Evolutionary conservation across 441 rosid genomes (phyloP).

Genomic region (Kokia cookei): DNA sequence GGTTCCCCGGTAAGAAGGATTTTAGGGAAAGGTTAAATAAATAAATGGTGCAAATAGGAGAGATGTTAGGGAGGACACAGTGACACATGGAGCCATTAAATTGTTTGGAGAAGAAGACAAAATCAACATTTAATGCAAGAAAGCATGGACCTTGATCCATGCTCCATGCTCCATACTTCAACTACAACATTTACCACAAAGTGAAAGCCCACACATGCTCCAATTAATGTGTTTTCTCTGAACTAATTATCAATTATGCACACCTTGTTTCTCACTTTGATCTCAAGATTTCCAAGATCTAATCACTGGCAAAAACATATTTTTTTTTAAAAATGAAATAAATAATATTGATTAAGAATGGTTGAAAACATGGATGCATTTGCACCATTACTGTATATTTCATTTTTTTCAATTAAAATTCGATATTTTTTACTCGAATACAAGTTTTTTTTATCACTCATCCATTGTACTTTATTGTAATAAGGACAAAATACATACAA

Average conservation of each 20-base stretch:
- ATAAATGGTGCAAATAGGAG: neutral
- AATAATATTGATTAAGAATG: no score
- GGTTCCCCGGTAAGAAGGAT: no score
- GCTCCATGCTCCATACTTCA: no score
- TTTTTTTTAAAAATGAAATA: no score
- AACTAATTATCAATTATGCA: neutral
- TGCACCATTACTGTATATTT: no score
- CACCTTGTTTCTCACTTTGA: neutral
- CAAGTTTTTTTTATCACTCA: neutral
- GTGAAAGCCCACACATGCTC: slow-evolving; percentile 8
- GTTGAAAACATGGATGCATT: no score
- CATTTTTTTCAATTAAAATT: no score
- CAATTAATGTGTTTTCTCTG: slow-evolving; percentile 2
- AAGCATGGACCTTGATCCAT: neutral
- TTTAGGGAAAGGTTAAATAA: neutral
- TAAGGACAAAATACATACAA: neutral
- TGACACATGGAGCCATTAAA: neutral
- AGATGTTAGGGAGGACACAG: neutral
- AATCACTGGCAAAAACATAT: no score
- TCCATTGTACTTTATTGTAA: neutral
- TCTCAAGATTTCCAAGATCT: neutral
- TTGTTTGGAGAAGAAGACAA: neutral
- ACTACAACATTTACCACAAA: no score
- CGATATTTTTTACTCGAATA: no score
- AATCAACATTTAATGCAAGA: neutral